Conservation (phyloP, 2,329 filamentous ascomycete genomes). For the Dactylellina sp. region DNA sequence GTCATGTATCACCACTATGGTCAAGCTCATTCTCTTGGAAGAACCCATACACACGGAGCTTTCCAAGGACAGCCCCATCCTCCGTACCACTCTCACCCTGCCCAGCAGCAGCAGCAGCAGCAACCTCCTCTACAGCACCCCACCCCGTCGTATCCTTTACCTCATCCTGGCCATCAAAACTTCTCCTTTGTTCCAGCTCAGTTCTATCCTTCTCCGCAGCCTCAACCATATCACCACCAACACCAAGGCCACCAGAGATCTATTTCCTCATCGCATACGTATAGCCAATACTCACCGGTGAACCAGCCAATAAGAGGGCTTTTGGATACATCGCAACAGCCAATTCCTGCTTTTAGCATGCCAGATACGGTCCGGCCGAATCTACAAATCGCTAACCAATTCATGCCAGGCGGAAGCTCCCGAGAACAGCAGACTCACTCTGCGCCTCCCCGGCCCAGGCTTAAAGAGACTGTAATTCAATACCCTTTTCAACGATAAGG, state of each 20-base stretch:
- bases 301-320: slow-evolving; percentile 43
- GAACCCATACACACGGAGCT: slow-evolving; percentile 23
- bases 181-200: slow-evolving; percentile 45
- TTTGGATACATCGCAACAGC: slow-evolving; percentile 46
- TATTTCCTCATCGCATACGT: slow-evolving; percentile 36
- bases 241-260: slow-evolving; percentile 46
- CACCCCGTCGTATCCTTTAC: slow-evolving; percentile 38
- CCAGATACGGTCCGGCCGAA: slow-evolving; percentile 24
- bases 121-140: slow-evolving; percentile 50
- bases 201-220: slow-evolving; percentile 52
- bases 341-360: slow-evolving; percentile 49
- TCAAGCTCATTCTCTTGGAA: slow-evolving; percentile 39
- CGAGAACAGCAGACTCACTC: slow-evolving; percentile 45
- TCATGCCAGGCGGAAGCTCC: slow-evolving; percentile 20
- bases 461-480: slow-evolving; percentile 58
- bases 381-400: slow-evolving; percentile 40
- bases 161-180: slow-evolving; percentile 31
- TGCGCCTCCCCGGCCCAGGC: slow-evolving; percentile 47
- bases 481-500: neutral
- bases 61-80: slow-evolving; percentile 49
- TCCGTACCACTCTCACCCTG: slow-evolving; percentile 44
- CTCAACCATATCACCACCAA: slow-evolving; percentile 28
- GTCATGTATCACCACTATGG: slow-evolving; percentile 38
- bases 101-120: slow-evolving; percentile 26
- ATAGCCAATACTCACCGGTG: slow-evolving; percentile 47